These are phyloP conservation scores for Kalmanozyma brasiliensis DNA, from an alignment of 1,284 basidiomycete genomes.

Conservation along the genomic window DNA sequence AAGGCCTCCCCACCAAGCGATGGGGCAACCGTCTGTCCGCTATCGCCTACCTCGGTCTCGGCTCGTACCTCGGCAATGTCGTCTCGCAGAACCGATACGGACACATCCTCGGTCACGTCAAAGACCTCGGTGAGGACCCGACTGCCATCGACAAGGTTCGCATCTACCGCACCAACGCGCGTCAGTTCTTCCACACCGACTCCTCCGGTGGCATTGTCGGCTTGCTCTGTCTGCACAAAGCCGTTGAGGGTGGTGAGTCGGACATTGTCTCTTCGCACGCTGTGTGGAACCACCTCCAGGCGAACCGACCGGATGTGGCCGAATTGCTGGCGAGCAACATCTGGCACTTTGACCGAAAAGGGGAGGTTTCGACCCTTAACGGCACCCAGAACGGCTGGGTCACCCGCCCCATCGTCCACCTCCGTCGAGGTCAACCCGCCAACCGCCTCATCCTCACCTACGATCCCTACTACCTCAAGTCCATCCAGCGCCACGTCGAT, in stretches of 20 bases:
- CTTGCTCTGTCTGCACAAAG: slow-evolving; percentile 69
- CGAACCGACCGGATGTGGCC: slow-evolving; percentile 69
- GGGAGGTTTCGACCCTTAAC: slow-evolving; percentile 41
- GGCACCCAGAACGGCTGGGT: slow-evolving; percentile 43
- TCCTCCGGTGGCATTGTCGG: slow-evolving; percentile 68
- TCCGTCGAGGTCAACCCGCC: slow-evolving; percentile 37
- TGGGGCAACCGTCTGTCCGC: slow-evolving; percentile 68
- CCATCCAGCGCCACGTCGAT: slow-evolving; percentile 62
- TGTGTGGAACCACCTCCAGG: slow-evolving; percentile 70
- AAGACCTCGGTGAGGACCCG: slow-evolving; percentile 70
- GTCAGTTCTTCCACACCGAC: slow-evolving; percentile 69
- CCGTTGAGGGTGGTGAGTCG: slow-evolving; percentile 70
- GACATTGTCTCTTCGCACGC: slow-evolving; percentile 70
- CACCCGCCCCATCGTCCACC: slow-evolving; percentile 47
- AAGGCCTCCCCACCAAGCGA: slow-evolving; percentile 68
- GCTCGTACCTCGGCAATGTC: slow-evolving; percentile 67
- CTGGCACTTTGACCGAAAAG: slow-evolving; percentile 64
- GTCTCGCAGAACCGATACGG: slow-evolving; percentile 69
- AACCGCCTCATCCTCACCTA: slow-evolving; percentile 53
- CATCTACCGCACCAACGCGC: slow-evolving; percentile 69
- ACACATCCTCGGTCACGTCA: slow-evolving; percentile 70
- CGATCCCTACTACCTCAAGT: slow-evolving; percentile 65
- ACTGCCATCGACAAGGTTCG: slow-evolving; percentile 70
- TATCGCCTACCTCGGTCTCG: slow-evolving; percentile 69
- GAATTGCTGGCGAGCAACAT: slow-evolving; percentile 64